Percentiles rank a stretch among this genome's conserved stretches.
These are phyloP conservation scores for Gliomastix tumulicola DNA, from an alignment of 2,329 filamentous ascomycete species.

Conservation along the genomic window DNA sequence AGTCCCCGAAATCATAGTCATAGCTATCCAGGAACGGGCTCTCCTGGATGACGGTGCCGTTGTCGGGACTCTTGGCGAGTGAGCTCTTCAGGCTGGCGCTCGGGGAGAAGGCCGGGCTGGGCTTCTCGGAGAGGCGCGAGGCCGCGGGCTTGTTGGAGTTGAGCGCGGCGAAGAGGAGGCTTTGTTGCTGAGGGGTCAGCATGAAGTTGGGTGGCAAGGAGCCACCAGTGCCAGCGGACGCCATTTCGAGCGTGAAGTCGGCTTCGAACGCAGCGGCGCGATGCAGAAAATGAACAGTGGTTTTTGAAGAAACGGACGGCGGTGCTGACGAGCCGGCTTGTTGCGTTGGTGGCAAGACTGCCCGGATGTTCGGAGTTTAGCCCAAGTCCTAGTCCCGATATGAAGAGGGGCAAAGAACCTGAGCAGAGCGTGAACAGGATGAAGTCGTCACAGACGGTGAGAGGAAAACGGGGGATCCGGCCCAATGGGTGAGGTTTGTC, in stretches of 20 bases:
- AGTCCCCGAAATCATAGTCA: constrained; percentile 70
- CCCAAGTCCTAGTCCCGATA: no score
- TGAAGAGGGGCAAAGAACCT: no score
- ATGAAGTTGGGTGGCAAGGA: constrained; percentile 50
- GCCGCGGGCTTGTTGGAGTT: constrained; percentile 54
- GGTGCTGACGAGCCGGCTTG: no score
- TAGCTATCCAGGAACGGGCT: constrained; percentile 68
- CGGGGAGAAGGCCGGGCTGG: constrained; percentile 36
- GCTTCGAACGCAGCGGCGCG: no score
- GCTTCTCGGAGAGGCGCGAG: constrained; percentile 25
- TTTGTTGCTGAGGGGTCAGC: constrained; percentile 70
- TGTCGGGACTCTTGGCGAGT: constrained; percentile 33
- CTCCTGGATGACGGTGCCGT: constrained; percentile 25
- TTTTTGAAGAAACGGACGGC: no score
- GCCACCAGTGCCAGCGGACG: constrained; percentile 38
- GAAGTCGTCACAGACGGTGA: no score
- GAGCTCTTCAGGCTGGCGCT: constrained; percentile 42
- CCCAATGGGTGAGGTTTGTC: no score
- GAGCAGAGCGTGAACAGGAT: no score
- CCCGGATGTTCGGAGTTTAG: no score
- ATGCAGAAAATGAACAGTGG: no score
- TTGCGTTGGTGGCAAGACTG: no score
- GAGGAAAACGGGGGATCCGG: no score
- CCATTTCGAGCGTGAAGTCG: constrained; percentile 40
- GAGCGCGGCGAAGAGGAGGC: constrained; percentile 67